Conservation (phyloP, 768 basidiomycete genomes). For the Tylopilus vinaceipallidus region DNA sequence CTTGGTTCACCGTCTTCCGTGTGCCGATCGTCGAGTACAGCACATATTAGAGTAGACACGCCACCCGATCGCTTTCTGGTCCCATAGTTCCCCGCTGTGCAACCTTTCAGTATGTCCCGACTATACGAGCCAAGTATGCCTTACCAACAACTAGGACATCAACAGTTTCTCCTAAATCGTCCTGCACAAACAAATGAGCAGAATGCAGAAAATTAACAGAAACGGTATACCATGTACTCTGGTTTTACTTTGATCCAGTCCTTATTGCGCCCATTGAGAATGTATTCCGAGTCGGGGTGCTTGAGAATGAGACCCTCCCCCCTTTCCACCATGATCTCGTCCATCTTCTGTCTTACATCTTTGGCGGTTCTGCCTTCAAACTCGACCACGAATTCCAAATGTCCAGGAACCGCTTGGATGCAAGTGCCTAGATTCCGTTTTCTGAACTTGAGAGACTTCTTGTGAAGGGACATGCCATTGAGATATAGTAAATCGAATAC, state of each 20-base stretch:
- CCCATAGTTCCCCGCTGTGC: slow-evolving; percentile 84
- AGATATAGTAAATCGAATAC: slow-evolving; percentile 92
- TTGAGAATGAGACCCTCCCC: slow-evolving; percentile 96
- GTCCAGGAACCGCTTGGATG: slow-evolving; percentile 67
- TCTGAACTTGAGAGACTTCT: slow-evolving; percentile 68
- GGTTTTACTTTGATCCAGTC: slow-evolving; percentile 97
- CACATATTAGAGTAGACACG: slow-evolving; percentile 87
- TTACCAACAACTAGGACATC: slow-evolving; percentile 88
- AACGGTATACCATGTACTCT: slow-evolving; percentile 70
- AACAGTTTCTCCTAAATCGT: slow-evolving; percentile 89
- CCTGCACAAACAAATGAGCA: slow-evolving; percentile 40
- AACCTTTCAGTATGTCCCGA: background rate
- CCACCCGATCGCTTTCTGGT: slow-evolving; percentile 82
- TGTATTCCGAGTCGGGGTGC: slow-evolving; percentile 75
- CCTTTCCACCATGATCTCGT: slow-evolving; percentile 76
- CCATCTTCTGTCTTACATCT: slow-evolving; percentile 79
- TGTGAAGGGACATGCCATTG: slow-evolving; percentile 76
- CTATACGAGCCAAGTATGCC: slow-evolving; percentile 20
- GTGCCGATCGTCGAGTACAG: slow-evolving; percentile 75
- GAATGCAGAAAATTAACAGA: background rate
- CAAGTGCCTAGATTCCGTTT: slow-evolving; percentile 74
- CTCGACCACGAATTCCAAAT: slow-evolving; percentile 76
- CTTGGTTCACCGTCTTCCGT: slow-evolving; percentile 53
- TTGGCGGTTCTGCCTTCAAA: slow-evolving; percentile 74
- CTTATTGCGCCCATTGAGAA: slow-evolving; percentile 81